A percentile compares a stretch with the other conserved stretches of the same genome.
These are phyloP conservation scores for Vitis rupestris DNA, from an alignment of 164 flowering plant genomes.

Conservation along the genomic window DNA sequence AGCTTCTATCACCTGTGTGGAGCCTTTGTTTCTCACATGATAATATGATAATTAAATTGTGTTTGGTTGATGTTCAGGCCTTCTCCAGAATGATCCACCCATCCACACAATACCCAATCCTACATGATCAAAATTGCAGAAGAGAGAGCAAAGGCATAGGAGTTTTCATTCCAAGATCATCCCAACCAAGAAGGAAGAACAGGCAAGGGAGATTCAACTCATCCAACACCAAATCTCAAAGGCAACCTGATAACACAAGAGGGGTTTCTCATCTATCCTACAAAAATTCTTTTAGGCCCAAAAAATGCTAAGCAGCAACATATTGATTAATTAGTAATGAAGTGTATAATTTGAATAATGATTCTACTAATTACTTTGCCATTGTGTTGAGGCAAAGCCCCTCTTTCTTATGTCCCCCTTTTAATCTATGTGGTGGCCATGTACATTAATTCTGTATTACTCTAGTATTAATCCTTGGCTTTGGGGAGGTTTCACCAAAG, in stretches of 20 bases:
- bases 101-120: constrained; percentile 27
- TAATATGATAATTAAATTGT: background rate
- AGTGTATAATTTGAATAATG: constrained; percentile 10
- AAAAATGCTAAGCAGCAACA: constrained; percentile 6
- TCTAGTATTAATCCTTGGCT: background rate
- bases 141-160: constrained; percentile 85
- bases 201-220: constrained; percentile 45
- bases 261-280: constrained; percentile 20
- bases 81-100: constrained; percentile 35
- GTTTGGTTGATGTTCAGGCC: constrained; percentile 25
- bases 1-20: too few relatives aligned
- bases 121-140: constrained; percentile 40
- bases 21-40: too few relatives aligned
- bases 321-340: background rate
- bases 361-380: constrained; percentile 3
- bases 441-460: background rate
- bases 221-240: constrained; percentile 31
- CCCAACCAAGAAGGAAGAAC: constrained; percentile 57
- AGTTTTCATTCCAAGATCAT: constrained; percentile 75
- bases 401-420: background rate
- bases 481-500: constrained; percentile 11
- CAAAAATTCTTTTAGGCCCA: constrained; percentile 22
- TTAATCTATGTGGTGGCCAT: background rate
- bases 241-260: constrained; percentile 29
- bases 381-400: background rate